Evolutionary conservation across 2,329 filamentous ascomycete species (phyloP), one percentile per base, ranked within the genome.

Genomic region (Hymenoscyphus repandus): DNA sequence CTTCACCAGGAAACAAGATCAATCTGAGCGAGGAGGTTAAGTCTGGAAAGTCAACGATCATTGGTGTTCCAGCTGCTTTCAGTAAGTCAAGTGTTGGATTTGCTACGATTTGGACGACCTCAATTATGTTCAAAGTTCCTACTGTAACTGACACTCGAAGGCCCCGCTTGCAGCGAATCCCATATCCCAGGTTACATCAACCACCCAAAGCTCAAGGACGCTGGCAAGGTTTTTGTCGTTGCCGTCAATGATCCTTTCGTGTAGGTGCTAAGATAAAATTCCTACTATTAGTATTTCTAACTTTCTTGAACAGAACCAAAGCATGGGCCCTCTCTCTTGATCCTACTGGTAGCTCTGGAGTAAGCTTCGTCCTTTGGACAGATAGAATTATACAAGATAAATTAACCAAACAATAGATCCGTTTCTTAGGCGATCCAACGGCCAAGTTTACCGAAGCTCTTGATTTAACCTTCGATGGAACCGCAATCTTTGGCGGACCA

Each of bases 171-270:
- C 72, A 83, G 80, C 20, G 76, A 79, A 58, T 74, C 73, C 41
- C 92, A 97, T 67, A 77, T 97, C 42, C 92, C 92, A 1, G 88
- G 88, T 51, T 97, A 90, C 72, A 85, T 96, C 69, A 82, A 82
- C 65, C 86, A 89, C 67, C 78, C 85, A 50, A 82, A 85, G 68
- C 78, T 95, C 61, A 87, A 87, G 72, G 75, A 84, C 54, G 89
- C 87, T 31, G 90, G 90, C 44, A 78, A 86, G 64, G 88, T 96
- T 45, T 95, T 95, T 64, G 89, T 97, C 39, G 83, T 97, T 45
- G 83, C 87, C 11, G 90, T 96, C 66, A 97, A 96, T 67, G 92
- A 97, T 68, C 82, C 90, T 22, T 96, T 96, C 68, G 91, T 95
- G 88, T 95, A 76, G 71, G 86, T 72, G 40, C 6, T 11, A 13